Evolutionary conservation across 306 rosid genomes (phyloP).

Genomic region (Malus fusca): DNA sequence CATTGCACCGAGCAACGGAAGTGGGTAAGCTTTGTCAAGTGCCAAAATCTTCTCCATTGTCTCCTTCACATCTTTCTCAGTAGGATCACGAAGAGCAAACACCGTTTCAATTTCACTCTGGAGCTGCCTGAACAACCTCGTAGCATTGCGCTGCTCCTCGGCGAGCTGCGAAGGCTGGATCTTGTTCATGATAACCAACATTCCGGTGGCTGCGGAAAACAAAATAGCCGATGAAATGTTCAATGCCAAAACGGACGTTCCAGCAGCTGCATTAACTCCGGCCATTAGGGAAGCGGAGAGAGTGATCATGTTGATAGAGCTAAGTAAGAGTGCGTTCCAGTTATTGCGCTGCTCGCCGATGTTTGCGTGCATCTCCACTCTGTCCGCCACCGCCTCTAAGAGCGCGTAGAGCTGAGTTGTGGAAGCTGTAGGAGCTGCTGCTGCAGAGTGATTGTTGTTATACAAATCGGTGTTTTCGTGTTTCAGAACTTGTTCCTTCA

Average conservation of each 20-base stretch:
- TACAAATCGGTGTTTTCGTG: not conserved
- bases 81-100: constrained; percentile 22
- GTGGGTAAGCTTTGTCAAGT: constrained; percentile 72
- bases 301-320: constrained; percentile 71
- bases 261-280: constrained; percentile 17
- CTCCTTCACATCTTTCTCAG: constrained; percentile 35
- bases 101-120: constrained; percentile 29
- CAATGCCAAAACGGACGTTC: constrained; percentile 33
- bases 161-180: constrained; percentile 80
- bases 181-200: constrained; percentile 52
- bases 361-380: constrained; percentile 68
- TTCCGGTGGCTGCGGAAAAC: constrained; percentile 59
- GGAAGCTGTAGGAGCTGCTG: not conserved
- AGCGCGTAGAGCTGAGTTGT: constrained; percentile 37
- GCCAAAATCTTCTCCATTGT: constrained; percentile 52
- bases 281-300: constrained; percentile 61
- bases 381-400: constrained; percentile 43
- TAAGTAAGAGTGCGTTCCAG: constrained; percentile 56
- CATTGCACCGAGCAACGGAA: constrained; percentile 69
- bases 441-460: not conserved
- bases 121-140: constrained; percentile 53
- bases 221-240: constrained; percentile 52
- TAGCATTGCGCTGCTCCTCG: constrained; percentile 72
- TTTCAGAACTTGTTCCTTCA: not conserved
- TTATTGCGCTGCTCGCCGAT: constrained; percentile 54